phyloP scores from a whole-genome alignment of 2,329 filamentous ascomycete genomes.

The Ophiostoma montium region DNA sequence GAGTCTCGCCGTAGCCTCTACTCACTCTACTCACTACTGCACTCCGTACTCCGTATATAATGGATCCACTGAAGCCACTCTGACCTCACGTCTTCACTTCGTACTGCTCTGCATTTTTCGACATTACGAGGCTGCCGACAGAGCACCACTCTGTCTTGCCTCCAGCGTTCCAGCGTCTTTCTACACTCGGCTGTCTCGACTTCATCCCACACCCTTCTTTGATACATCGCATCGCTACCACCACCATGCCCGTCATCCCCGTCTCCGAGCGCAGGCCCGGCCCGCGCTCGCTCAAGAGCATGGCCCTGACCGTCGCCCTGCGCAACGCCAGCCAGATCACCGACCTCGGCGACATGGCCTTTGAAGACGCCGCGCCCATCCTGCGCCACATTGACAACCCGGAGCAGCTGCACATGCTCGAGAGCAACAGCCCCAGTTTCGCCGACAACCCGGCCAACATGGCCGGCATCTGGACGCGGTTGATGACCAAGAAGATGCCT shows the following conservation, averaged over 20 bases:
- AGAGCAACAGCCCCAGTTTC: constrained; percentile 64
- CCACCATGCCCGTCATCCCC: background rate
- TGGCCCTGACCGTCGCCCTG: constrained; percentile 36
- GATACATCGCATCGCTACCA: background rate
- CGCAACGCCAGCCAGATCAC: constrained; percentile 43
- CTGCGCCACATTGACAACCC: constrained; percentile 59
- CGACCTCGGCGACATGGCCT: constrained; percentile 59
- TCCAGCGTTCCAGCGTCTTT: too few relatives aligned
- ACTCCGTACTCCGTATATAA: too few relatives aligned
- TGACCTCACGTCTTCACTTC: too few relatives aligned
- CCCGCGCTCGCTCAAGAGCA: constrained; percentile 31
- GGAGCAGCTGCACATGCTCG: constrained; percentile 59
- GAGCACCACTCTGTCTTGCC: too few relatives aligned
- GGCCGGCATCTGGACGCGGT: constrained; percentile 59
- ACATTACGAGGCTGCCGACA: too few relatives aligned
- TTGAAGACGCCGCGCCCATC: constrained; percentile 50
- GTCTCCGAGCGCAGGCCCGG: constrained; percentile 7
- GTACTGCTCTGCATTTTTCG: too few relatives aligned
- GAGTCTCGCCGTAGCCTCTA: too few relatives aligned
- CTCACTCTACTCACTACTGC: too few relatives aligned
- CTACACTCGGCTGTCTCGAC: too few relatives aligned
- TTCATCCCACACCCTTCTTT: background rate
- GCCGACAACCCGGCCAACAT: constrained; percentile 50
- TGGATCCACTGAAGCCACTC: too few relatives aligned
- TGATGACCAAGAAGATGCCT: constrained; percentile 68